phyloP scores from a whole-genome alignment of 352 stramenopile genomes.

The Globisporangium abappressorium region DNA sequence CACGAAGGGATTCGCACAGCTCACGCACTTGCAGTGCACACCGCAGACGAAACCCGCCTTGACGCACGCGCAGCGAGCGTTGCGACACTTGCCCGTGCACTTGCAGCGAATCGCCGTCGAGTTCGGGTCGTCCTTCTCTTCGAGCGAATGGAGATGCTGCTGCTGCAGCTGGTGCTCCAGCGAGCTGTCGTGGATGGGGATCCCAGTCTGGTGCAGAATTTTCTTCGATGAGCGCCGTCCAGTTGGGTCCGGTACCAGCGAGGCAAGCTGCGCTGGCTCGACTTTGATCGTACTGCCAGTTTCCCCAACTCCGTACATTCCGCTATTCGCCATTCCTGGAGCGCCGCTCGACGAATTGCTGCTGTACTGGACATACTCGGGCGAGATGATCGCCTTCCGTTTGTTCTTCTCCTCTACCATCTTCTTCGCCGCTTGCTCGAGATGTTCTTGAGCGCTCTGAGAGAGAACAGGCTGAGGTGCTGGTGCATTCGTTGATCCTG shows the following conservation, averaged over 20 bases:
- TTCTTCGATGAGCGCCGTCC: slow-evolving; percentile 70
- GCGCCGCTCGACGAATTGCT: slow-evolving; percentile 13
- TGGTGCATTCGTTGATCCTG: not conserved
- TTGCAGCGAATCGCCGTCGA: slow-evolving; percentile 50
- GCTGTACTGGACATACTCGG: slow-evolving; percentile 79
- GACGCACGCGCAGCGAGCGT: slow-evolving; percentile 77
- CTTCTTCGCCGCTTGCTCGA: slow-evolving; percentile 37
- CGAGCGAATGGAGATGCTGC: slow-evolving; percentile 10
- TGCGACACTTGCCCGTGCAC: slow-evolving; percentile 82
- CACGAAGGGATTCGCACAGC: slow-evolving; percentile 77
- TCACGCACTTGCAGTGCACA: slow-evolving; percentile 73
- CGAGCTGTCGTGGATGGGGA: not conserved
- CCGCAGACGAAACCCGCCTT: slow-evolving; percentile 80
- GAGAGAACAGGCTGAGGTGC: slow-evolving; percentile 10
- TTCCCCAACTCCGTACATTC: slow-evolving; percentile 13
- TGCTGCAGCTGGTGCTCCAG: slow-evolving; percentile 7
- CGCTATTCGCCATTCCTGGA: not conserved
- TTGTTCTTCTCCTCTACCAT: slow-evolving; percentile 76
- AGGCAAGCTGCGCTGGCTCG: slow-evolving; percentile 37
- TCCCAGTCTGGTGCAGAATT: slow-evolving; percentile 44
- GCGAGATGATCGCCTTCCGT: slow-evolving; percentile 76
- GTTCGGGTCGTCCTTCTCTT: slow-evolving; percentile 33
- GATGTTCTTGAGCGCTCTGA: slow-evolving; percentile 41
- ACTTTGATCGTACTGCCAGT: slow-evolving; percentile 13
- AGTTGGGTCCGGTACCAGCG: slow-evolving; percentile 51